Base-by-base conservation (phyloP, 2,329 filamentous ascomycete genomes). In the Penicillium nordicum region DNA sequence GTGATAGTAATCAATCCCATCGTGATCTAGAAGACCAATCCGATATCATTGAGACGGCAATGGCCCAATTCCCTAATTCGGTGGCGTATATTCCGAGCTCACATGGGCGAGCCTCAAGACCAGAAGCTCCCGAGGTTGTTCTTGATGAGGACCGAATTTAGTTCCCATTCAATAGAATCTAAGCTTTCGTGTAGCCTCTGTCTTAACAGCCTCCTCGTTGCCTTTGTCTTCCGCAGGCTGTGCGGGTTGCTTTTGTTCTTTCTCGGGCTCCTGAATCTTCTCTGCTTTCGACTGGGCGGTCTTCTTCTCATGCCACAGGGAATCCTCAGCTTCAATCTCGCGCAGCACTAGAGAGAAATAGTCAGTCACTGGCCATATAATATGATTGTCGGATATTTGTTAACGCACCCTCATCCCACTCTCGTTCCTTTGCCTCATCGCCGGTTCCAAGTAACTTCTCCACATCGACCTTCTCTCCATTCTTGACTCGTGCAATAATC, bases 371-470 rank as follows among this genome's bases (percentile, higher is more conserved):
- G 47, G 32, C 5, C 18, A 38, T 29, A 1, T 6, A 27, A n/a
- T 6, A 30, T 3, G 25, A 46, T 12, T 6, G 21, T 7, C 7
- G 11, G 12, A 29, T 25, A 30, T 36, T 11, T 48, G 36, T 32
- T 36, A 54, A 73, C 82, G 69, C 76, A 89, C 90, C 85, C 71
- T 95, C 87, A 74, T 93, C 89, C 95, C 94, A 99, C 67, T 92
- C 90, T 60, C 82, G 79, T 75, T 99, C 94, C 69, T 84, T 84
- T 62, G 82, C 82, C 42, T 82, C 77, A 67, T 94, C 85, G 0
- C 91, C 92, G 0, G 90, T 89, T 4, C 94, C 93, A 48, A 99
- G 74, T 38, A 86, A 76, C 68, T 85, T 86, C 71, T 94, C 90
- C 2, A 97, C 92, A 73, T 97, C 90, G 21, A 97, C 88, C 16